Evolutionary conservation across 352 stramenopile species (phyloP).

Genomic region (Hyaloperonospora brassicae): DNA sequence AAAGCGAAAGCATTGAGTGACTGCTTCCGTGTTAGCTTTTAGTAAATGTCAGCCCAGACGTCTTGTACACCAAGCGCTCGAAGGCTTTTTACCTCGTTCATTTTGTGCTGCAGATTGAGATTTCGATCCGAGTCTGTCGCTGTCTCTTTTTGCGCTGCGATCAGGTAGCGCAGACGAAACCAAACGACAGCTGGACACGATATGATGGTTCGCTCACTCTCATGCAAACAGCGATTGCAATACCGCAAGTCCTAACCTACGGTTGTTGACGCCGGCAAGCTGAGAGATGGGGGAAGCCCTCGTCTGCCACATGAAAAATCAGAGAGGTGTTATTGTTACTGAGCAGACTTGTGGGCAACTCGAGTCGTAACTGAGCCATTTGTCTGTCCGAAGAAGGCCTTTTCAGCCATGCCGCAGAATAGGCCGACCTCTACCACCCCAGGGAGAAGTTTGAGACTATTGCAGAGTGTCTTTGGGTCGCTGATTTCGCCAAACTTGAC

Average conservation of each 20-base stretch:
- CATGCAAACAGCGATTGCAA: slow-evolving; percentile 12
- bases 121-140: slow-evolving; percentile 13
- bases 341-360: slow-evolving; percentile 23
- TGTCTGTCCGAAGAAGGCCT: slow-evolving; percentile 82
- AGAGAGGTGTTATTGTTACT: neutral
- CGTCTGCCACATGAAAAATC: no score
- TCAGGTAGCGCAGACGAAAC: neutral
- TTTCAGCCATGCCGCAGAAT: slow-evolving; percentile 84
- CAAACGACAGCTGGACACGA: no score
- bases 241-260: slow-evolving; percentile 9
- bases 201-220: slow-evolving; percentile 2
- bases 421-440: slow-evolving; percentile 85
- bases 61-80: neutral
- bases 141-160: neutral
- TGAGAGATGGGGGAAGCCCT: no score
- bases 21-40: neutral
- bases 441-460: slow-evolving; percentile 71
- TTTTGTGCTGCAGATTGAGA: slow-evolving; percentile 26
- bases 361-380: slow-evolving; percentile 76
- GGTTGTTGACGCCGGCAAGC: slow-evolving; percentile 1
- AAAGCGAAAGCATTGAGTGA: slow-evolving; percentile 17
- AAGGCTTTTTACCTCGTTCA: slow-evolving; percentile 6
- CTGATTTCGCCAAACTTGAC: slow-evolving; percentile 76
- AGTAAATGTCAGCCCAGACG: neutral
- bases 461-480: slow-evolving; percentile 55